Evolutionary conservation across 257 asterid species (phyloP), one percentile per base, ranked within the genome.

Genomic region (Ehretia macrophylla): DNA sequence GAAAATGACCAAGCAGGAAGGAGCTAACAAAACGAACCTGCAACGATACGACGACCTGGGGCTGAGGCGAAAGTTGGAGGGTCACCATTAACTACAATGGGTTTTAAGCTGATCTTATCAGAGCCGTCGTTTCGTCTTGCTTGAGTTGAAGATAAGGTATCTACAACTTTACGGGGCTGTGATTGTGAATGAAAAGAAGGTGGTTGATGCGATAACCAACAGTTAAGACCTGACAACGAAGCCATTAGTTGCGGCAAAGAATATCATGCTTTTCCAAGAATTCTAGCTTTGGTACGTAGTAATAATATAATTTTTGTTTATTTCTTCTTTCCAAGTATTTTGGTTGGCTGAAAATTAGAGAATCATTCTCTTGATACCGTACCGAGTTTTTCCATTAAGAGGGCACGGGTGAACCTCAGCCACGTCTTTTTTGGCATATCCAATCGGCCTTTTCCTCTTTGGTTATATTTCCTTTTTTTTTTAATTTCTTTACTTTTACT

Each of bases 51-150:
- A 49, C 95, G 95, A 62, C 89, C 97, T 11, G 95, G 94, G 38
- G 99, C 99, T 14, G 97, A 88, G 61, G 88, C 96, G 60, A 78
- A 88, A 55, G 99, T 88, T 64, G 97, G 97, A 13, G 97, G 99
- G 22, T 92, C 76, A 10, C 99, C 99, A 62, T 64, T 47, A 5
- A 92, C 87, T 0, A 85, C 81, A 23, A 92, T 86, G 55, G 99
- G 97, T 63, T 77, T 66, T 17, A 79, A 76, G 77, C 59, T 67
- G n/a, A n/a, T n/a, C n/a, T n/a, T n/a, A 9, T 56, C 64, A 53
- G 50, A 27, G 14, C 13, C 16, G n/a, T 38, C 45, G 54, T 16
- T 51, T 42, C 17, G 44, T 14, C 69, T 14, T 51, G 57, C 59
- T 10, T 85, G 58, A 51, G 70, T 59, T 14, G 87, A 67, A 65